These are phyloP conservation scores for Blastocystis sp. DNA, from an alignment of 352 stramenopile genomes.

Conservation along the genomic window DNA sequence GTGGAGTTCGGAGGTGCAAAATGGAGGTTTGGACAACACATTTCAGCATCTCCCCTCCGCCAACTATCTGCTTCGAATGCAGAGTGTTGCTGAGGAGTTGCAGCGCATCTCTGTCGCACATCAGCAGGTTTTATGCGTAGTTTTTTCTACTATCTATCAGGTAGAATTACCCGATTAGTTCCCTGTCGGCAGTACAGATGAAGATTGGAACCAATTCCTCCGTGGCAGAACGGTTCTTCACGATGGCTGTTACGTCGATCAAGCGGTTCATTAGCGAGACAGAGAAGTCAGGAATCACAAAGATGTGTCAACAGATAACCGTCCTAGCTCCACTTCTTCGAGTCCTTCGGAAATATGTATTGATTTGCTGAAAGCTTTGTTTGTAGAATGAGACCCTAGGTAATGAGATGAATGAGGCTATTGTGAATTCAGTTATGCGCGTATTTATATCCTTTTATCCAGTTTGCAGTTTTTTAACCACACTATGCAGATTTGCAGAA, in stretches of 20 bases:
- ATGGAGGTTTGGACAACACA: neutral
- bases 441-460: neutral
- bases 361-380: neutral
- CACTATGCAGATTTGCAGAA: neutral
- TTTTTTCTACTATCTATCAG: neutral
- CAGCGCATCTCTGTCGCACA: neutral
- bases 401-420: neutral
- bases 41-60: neutral
- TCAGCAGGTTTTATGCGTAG: neutral
- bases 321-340: neutral
- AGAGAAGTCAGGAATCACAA: neutral
- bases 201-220: neutral
- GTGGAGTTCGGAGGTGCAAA: neutral
- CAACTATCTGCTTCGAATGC: neutral
- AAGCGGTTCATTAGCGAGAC: neutral
- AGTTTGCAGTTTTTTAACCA: neutral
- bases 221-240: neutral
- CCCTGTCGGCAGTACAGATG: neutral
- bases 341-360: neutral
- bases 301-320: neutral
- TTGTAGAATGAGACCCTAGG: neutral
- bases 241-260: neutral
- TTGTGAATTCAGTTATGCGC: neutral
- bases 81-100: neutral
- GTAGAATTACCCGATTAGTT: neutral